phyloP scores from a whole-genome alignment of 2,329 filamentous ascomycete genomes.

The Penicillium janthinellum region DNA sequence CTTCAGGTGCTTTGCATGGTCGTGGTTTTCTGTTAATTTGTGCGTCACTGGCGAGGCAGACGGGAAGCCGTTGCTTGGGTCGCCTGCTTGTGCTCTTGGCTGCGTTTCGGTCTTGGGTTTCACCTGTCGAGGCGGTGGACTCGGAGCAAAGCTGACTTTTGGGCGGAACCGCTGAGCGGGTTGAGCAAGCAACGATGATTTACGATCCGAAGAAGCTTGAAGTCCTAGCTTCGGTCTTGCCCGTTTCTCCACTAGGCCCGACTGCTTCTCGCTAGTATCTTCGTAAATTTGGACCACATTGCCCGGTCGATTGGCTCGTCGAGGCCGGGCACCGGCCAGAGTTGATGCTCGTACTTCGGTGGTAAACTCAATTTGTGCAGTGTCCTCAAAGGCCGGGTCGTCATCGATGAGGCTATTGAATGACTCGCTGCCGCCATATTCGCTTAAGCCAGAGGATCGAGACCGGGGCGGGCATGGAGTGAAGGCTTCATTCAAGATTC shows the following conservation, averaged over 20 bases:
- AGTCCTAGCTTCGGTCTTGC: constrained; percentile 23
- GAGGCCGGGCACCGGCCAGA: constrained; percentile 33
- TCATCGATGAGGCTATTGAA: constrained; percentile 31
- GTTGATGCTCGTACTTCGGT: constrained; percentile 39
- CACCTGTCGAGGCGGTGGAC: constrained; percentile 19
- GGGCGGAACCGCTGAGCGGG: constrained; percentile 45
- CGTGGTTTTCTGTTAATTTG: constrained; percentile 5
- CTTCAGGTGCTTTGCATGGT: constrained; percentile 26
- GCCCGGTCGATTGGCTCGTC: constrained; percentile 29
- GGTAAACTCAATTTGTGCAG: constrained; percentile 45
- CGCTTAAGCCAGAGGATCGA: constrained; percentile 22
- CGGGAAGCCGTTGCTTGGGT: constrained; percentile 17
- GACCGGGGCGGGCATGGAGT: constrained; percentile 39
- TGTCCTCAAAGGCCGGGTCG: constrained; percentile 36
- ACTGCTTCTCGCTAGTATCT: constrained; percentile 29
- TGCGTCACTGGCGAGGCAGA: constrained; percentile 20
- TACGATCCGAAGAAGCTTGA: constrained; percentile 22
- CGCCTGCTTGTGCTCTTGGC: constrained; percentile 7
- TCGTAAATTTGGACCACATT: constrained; percentile 44
- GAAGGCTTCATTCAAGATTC: constrained; percentile 26
- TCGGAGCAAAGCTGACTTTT: constrained; percentile 32
- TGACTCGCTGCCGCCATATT: constrained; percentile 20
- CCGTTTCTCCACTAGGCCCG: constrained; percentile 11
- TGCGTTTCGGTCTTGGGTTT: constrained; percentile 13
- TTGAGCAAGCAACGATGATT: constrained; percentile 42